Conservation (phyloP, 768 basidiomycete species). For the Piloderma croceum region DNA sequence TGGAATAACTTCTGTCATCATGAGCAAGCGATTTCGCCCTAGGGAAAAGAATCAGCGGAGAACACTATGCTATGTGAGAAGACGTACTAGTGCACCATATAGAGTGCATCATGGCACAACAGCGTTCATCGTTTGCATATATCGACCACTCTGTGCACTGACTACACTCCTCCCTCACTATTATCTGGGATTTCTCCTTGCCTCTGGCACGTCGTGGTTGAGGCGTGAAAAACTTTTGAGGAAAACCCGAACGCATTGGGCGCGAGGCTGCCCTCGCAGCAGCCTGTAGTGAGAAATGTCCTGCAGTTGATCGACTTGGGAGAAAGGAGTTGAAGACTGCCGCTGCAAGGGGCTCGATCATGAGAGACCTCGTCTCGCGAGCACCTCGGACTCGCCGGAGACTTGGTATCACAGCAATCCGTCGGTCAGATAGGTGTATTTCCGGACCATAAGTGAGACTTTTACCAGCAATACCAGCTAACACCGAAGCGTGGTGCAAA, state of each 20-base stretch:
- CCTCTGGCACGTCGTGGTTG: constrained; percentile 46
- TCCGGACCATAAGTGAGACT: too few species aligned
- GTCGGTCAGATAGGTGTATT: too few species aligned
- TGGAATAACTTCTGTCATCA: constrained; percentile 30
- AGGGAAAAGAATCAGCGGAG: constrained; percentile 3
- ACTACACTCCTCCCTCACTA: too few species aligned
- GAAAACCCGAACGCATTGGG: constrained; percentile 28
- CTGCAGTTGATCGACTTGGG: constrained; percentile 24
- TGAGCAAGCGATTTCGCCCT: constrained; percentile 32
- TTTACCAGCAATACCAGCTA: too few species aligned
- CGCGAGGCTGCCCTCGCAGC: constrained; percentile 25
- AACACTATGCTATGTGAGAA: constrained; percentile 8
- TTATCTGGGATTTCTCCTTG: constrained; percentile 50
- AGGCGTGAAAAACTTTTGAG: constrained; percentile 52
- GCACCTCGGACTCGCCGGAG: too few species aligned
- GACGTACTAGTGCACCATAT: constrained; percentile 46
- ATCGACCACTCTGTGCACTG: too few species aligned
- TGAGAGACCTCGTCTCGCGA: constrained; percentile 34
- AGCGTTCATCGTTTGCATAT: constrained; percentile 44
- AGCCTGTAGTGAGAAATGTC: constrained; percentile 22
- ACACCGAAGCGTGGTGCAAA: too few species aligned
- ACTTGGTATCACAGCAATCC: too few species aligned
- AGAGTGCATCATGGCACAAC: constrained; percentile 42
- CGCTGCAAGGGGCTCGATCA: constrained; percentile 61
- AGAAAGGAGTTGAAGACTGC: constrained; percentile 45